phyloP scores from a whole-genome alignment of 2,329 filamentous ascomycete genomes.

The Lizonia empirigonia region DNA sequence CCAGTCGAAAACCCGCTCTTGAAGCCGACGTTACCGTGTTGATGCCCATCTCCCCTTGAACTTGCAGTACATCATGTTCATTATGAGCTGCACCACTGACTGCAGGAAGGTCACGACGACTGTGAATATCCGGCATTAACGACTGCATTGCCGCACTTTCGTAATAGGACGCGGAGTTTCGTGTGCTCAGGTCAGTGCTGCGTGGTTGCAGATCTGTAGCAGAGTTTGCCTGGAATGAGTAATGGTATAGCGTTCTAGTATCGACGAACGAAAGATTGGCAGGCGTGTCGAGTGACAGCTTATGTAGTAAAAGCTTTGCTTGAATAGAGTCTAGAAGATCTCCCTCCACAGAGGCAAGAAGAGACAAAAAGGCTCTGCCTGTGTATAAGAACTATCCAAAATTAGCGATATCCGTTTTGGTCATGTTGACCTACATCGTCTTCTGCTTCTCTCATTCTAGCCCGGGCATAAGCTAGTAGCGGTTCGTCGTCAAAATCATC shows the following conservation, averaged over 20 bases:
- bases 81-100: not conserved
- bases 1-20: not conserved
- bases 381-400: slow-evolving; percentile 10
- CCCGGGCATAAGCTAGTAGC: slow-evolving; percentile 2
- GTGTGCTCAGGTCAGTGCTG: not conserved
- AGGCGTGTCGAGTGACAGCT: not conserved
- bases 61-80: not conserved
- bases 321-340: not conserved
- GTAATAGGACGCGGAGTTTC: not conserved
- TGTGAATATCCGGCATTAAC: not conserved
- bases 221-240: not conserved
- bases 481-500: not conserved
- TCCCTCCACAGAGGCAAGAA: slow-evolving; percentile 7
- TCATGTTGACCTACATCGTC: slow-evolving; percentile 1
- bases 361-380: slow-evolving; percentile 12
- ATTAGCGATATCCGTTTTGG: slow-evolving; percentile 9
- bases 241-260: not conserved
- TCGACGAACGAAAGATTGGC: not conserved
- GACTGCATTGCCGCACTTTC: not conserved
- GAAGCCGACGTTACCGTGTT: not conserved
- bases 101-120: not conserved
- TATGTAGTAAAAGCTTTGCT: slow-evolving; percentile 6
- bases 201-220: not conserved
- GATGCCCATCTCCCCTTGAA: not conserved
- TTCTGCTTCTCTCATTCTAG: slow-evolving; percentile 16